Evolutionary conservation across 352 stramenopile species (phyloP).

Genomic region (Phytopythium mirpurense): DNA sequence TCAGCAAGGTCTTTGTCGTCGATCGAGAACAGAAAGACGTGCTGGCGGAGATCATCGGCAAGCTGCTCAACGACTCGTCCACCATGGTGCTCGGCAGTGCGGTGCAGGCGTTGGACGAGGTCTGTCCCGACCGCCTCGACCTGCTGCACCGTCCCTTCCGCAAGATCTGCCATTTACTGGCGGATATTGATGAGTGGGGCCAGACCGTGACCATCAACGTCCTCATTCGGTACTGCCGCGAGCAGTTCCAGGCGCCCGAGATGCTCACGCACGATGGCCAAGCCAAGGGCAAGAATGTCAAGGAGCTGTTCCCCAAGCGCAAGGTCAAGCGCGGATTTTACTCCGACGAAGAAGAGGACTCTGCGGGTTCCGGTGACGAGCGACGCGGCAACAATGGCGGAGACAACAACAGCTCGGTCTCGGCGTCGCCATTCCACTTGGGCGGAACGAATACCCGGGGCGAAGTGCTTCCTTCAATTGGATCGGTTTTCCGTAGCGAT

Average conservation of each 20-base stretch:
- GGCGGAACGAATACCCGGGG: constrained; percentile 20
- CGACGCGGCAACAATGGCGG: constrained; percentile 19
- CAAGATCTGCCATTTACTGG: constrained; percentile 97
- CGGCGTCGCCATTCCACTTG: constrained; percentile 45
- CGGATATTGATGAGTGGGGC: constrained; percentile 99
- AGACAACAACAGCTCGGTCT: constrained; percentile 15
- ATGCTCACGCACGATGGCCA: constrained; percentile 22
- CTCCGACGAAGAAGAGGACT: constrained; percentile 94
- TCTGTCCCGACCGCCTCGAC: constrained; percentile 94
- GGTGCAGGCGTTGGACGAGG: constrained; percentile 93
- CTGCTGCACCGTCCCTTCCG: constrained; percentile 94
- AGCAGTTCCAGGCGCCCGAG: constrained; percentile 92
- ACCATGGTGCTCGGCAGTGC: constrained; percentile 97
- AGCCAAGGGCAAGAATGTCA: constrained; percentile 26
- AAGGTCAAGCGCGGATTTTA: constrained; percentile 93
- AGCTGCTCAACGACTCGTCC: constrained; percentile 90
- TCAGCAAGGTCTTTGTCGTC: constrained; percentile 92
- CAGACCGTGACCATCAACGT: constrained; percentile 95
- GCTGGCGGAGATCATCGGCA: constrained; percentile 92
- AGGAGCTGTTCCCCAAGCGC: constrained; percentile 53
- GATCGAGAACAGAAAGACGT: constrained; percentile 89
- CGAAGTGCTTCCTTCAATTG: constrained; percentile 53
- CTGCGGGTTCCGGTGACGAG: constrained; percentile 64
- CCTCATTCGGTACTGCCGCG: constrained; percentile 94
- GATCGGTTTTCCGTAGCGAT: constrained; percentile 73